Evolutionary conservation across 768 basidiomycete genomes (phyloP).

Genomic region (Xerocomellus chrysenteron): DNA sequence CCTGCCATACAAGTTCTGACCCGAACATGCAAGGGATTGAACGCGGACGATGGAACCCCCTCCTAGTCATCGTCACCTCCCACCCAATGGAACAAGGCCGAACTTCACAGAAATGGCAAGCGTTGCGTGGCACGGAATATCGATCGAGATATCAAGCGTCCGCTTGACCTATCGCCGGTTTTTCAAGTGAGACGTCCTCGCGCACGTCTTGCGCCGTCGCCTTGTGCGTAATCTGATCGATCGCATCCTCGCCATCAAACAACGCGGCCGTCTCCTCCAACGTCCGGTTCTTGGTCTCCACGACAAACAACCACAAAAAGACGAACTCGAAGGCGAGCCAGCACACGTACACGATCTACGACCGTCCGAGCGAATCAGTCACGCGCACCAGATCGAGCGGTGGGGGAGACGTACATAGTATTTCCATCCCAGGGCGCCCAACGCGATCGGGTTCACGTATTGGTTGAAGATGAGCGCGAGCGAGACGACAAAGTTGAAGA

Average conservation of each 20-base stretch:
- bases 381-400: background rate
- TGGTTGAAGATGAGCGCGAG: slow-evolving; percentile 75
- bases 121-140: no score
- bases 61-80: no score
- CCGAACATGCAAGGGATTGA: no score
- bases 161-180: background rate
- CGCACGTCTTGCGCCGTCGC: background rate
- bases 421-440: slow-evolving; percentile 52
- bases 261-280: slow-evolving; percentile 73
- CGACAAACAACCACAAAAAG: slow-evolving; percentile 13
- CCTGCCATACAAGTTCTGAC: no score
- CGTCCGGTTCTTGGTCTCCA: slow-evolving; percentile 40
- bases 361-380: background rate
- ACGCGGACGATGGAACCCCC: no score
- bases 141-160: background rate
- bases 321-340: slow-evolving; percentile 18
- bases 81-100: no score
- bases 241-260: slow-evolving; percentile 58
- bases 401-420: slow-evolving; percentile 31
- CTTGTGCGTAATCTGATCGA: slow-evolving; percentile 17
- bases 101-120: no score
- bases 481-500: slow-evolving; percentile 69
- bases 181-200: slow-evolving; percentile 6
- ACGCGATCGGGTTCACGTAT: slow-evolving; percentile 76
- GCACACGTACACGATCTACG: slow-evolving; percentile 21